Evolutionary conservation across 371 early-diverging fungal species (phyloP).

Genomic region (Batkoa obscura): DNA sequence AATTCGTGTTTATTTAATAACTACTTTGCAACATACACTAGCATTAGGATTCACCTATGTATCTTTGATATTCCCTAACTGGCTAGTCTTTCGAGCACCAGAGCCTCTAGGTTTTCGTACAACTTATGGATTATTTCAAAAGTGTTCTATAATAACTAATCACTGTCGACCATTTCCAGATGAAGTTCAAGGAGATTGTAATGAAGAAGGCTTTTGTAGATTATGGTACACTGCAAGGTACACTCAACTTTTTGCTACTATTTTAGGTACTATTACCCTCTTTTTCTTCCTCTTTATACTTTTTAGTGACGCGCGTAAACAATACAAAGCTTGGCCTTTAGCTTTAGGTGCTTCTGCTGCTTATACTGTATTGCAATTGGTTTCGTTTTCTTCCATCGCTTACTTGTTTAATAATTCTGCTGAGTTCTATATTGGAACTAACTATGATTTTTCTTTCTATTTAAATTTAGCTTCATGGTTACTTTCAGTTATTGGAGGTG

Average conservation of each 20-base stretch:
- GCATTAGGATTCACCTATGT: background rate
- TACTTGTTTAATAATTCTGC: background rate
- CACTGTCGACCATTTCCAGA: slow-evolving; percentile 9
- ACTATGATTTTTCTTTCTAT: background rate
- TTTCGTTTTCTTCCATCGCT: background rate
- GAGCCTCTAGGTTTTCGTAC: background rate
- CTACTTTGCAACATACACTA: background rate
- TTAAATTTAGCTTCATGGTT: background rate
- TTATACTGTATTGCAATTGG: background rate
- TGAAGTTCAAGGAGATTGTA: slow-evolving; percentile 8
- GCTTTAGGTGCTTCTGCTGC: background rate
- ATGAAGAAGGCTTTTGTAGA: slow-evolving; percentile 9
- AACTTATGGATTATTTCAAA: slow-evolving; percentile 4
- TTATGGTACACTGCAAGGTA: slow-evolving; percentile 6
- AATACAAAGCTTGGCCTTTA: background rate
- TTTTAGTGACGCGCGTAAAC: background rate
- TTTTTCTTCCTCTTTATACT: slow-evolving; percentile 4
- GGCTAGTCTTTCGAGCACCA: slow-evolving; percentile 2
- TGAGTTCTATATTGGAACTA: slow-evolving; percentile 1
- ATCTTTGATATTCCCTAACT: background rate
- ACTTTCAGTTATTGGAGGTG: no score
- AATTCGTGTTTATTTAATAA: background rate
- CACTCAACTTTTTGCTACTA: background rate
- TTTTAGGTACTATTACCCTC: slow-evolving; percentile 6
- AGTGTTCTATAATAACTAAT: background rate